Base-by-base conservation (phyloP, 805 yeast species). In the Schizosaccharomyces pombe region DNA sequence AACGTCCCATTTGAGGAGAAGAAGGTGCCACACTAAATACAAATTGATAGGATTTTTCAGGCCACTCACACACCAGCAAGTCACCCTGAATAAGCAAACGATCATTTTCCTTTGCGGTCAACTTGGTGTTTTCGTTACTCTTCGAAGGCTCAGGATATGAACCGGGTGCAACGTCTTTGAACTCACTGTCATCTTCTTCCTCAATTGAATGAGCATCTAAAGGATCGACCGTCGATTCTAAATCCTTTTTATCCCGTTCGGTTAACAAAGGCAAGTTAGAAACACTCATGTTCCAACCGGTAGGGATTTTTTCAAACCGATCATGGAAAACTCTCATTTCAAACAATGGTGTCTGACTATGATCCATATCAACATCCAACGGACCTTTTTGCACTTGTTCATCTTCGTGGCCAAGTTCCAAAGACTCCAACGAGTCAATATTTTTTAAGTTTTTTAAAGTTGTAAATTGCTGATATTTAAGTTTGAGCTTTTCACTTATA, bases 401-500 rank as follows among this genome's bases (percentile, higher is more conserved):
- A n/a, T n/a, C n/a, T n/a, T n/a, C n/a, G n/a, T n/a, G n/a, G n/a
- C n/a, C n/a, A n/a, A n/a, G n/a, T n/a, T 43, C 12, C 8, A 43
- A 22, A 26, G 30, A 26, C 26, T 43, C 30, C 26, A 22, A n/a
- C 19, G 30, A 26, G 14, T 43, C 30, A n/a, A n/a, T 29, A 19
- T 43, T 29, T 24, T 43, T 19, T 12, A 22, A 26, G 49, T n/a
- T 22, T 8, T 43, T 4, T 4, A 22, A 19, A n/a, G 58, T 60
- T 5, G 60, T 47, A 58, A 56, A 54, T 47, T 37, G 54, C 29
- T 54, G 52, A 49, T 60, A 57, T 29, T 56, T 58, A 9, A 52
- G 56, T 12, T 56, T 78, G 30, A 85, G 60, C 60, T 80, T 82
- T 24, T 63, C 62, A 58, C 81, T 67, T 5, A 86, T 77, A 1